Conservation (phyloP, 2,329 filamentous ascomycete genomes). For the Phoma sp. region DNA sequence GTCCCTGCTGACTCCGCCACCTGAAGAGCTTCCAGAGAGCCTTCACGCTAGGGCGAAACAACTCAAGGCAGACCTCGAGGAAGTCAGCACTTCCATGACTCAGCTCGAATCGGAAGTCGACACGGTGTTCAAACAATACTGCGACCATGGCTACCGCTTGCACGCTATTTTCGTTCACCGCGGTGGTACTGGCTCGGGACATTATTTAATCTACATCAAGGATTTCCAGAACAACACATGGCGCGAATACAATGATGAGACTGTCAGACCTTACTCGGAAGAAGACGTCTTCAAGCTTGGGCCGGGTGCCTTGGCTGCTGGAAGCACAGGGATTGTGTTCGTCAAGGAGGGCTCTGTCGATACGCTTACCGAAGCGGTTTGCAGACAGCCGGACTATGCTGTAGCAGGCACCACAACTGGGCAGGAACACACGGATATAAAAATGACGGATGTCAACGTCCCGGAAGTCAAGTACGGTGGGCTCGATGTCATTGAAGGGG, state of each 20-base stretch:
- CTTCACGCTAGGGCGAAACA: constrained; percentile 30
- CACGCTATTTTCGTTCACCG: constrained; percentile 94
- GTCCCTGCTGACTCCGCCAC: constrained; percentile 27
- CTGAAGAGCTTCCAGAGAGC: constrained; percentile 26
- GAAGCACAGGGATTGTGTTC: constrained; percentile 74
- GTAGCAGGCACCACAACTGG: background rate
- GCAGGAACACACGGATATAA: constrained; percentile 1
- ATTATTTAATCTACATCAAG: constrained; percentile 97
- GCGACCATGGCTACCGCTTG: constrained; percentile 75
- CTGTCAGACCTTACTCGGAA: constrained; percentile 72
- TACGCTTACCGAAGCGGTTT: constrained; percentile 63
- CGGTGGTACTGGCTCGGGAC: constrained; percentile 69
- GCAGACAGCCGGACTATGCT: constrained; percentile 21
- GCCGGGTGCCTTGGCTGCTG: constrained; percentile 58
- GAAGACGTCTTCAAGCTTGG: constrained; percentile 71
- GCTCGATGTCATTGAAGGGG: constrained; percentile 36
- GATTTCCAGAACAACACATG: constrained; percentile 83
- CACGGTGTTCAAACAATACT: constrained; percentile 68
- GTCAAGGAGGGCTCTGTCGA: constrained; percentile 72
- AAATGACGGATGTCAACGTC: constrained; percentile 18
- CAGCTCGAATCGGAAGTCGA: constrained; percentile 58
- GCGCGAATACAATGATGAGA: constrained; percentile 93
- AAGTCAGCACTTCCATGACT: constrained; percentile 50
- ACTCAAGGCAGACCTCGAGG: constrained; percentile 34
- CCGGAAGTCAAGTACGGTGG: constrained; percentile 14